Base-by-base conservation (phyloP, 1,284 basidiomycete species). In the Ustilago shanxiensis region DNA sequence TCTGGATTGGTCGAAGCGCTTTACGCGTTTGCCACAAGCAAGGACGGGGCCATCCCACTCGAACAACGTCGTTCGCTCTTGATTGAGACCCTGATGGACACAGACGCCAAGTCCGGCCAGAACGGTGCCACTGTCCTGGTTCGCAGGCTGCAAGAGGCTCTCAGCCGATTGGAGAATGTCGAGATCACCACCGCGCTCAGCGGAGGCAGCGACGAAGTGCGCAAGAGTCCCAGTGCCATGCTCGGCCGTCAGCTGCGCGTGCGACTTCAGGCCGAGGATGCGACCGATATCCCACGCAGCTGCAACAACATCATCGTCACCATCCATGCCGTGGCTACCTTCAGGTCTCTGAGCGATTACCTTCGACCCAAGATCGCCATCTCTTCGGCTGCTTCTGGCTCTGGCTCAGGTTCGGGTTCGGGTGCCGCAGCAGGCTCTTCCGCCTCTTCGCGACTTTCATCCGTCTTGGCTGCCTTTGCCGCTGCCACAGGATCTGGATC, bases 1-100 rank as follows among this genome's bases (percentile, higher is more conserved):
- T 96, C 94, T 81, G 96, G 95, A 2, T 89, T 98, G 1, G 92
- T 98, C 1, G 95, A 97, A 77, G 92, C 91, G 2, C 86, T 99
- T 47, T 89, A 98, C 60, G 90, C 90, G 52, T 95, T 95, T 87
- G 91, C 94, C 5, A 93, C 92, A 3, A 91, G 91, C 69, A 56
- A 52, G 28, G 60, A 71, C 4, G 59, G 60, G 16, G 67, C 62
- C 20, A 45, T 82, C 28, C 69, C 82, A 0, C 52, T 70, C 14
- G 47, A 70, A 14, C 57, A 35, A n/a, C 72, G 82, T 11, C 74
- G 79, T 20, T 49, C 60, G 28, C 59, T 83, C n/a, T 67, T 84
- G 6, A 60, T 78, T 18, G 29, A 59, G 6, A 69, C 79, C 0
- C 51, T 83, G 56, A 82, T 79, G 79, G 39, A 66, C 24, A 28